Evolutionary conservation across 2,329 filamentous ascomycete species (phyloP), one percentile per base, ranked within the genome.

Genomic region (Annulohypoxylon truncatum): DNA sequence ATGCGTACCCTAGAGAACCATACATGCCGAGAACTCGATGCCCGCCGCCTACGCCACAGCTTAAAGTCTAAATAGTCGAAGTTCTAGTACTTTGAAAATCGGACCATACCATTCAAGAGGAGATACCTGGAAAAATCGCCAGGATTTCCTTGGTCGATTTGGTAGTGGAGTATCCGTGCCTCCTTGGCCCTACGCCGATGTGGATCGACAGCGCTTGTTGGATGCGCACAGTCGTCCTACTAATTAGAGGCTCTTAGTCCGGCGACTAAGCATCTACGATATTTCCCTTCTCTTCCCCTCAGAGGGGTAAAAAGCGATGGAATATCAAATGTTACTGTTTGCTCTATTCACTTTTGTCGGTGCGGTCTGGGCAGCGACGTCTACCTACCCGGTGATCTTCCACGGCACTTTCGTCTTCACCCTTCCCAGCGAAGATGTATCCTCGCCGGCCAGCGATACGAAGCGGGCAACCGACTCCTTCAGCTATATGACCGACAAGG

Each of bases 401-500:
- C 53, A 46, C 22, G 42, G 40, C 6, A 56, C 53, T 8, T 56
- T 42, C 20, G n/a, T 26, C 31, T 3, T 56, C 40, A 35, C 26
- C 8, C 9, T 47, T 10, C 18, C 28, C 2, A 35, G n/a, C 40
- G 2, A 47, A 28, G 18, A 56, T 18, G 22, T 15, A 15, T 15
- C 40, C 0, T 28, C 53, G 20, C 20, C n/a, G 15, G 26, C 8
- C 9, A 29, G 35, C 13, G n/a, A 47, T 18, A 24, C 50, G 33
- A 42, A 35, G 28, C 33, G 15, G n/a, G 31, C 50, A 12, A 13
- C 58, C 12, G 24, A 46, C 3, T 61, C 50, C 24, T 55, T 50
- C 42, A 40, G 50, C 29, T 61, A 61, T 12, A 42, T 50, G 42
- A 55, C 58, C 6, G 58, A 61, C 4, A 55, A 40, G 26, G 58